Evolutionary conservation across 768 basidiomycete species (phyloP).

Genomic region (Phlebiopsis flavidoalba): DNA sequence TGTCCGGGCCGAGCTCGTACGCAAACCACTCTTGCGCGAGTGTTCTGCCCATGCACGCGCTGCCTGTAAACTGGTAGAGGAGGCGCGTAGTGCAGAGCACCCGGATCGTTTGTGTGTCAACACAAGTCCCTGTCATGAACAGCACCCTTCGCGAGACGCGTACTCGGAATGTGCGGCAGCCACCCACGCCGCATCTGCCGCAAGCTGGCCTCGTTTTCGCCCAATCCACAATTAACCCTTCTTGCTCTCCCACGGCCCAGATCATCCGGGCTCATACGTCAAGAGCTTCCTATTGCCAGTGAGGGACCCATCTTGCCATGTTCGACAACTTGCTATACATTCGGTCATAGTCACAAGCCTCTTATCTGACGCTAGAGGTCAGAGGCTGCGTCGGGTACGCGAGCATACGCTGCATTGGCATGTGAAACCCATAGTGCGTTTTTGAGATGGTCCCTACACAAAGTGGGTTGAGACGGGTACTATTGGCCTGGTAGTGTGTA

Average conservation of each 20-base stretch:
- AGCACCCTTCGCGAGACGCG: constrained; percentile 23
- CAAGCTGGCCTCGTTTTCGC: constrained; percentile 58
- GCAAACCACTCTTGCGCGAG: constrained; percentile 49
- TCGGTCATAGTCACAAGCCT: constrained; percentile 42
- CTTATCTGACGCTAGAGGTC: constrained; percentile 45
- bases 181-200: constrained; percentile 55
- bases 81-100: neutral
- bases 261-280: constrained; percentile 41
- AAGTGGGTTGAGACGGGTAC: neutral
- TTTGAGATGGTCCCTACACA: constrained; percentile 41
- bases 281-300: constrained; percentile 47
- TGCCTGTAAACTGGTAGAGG: constrained; percentile 38
- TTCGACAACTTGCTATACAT: constrained; percentile 37
- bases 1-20: constrained; percentile 52
- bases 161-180: constrained; percentile 63
- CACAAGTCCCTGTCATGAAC: no score
- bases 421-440: constrained; percentile 49
- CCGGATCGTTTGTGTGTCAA: neutral
- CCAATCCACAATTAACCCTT: constrained; percentile 66
- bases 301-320: constrained; percentile 44
- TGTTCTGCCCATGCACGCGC: constrained; percentile 44
- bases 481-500: neutral
- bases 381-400: constrained; percentile 42
- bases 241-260: constrained; percentile 54
- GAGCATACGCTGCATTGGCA: constrained; percentile 59